Conservation (phyloP, 1,284 basidiomycete species). For the Fomitopsis palustris region DNA sequence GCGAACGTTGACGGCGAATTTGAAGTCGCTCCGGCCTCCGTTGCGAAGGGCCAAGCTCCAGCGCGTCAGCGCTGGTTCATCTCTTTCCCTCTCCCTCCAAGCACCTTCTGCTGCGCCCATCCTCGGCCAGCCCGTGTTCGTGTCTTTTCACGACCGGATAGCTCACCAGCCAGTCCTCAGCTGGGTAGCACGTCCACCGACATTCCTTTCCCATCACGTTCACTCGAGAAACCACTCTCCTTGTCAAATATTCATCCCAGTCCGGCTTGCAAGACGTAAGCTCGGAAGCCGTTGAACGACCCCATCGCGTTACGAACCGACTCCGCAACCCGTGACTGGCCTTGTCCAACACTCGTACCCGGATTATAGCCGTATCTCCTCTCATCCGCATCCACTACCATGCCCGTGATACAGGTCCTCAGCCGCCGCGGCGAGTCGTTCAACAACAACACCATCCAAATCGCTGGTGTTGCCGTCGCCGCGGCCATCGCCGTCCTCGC, state of each 20-base stretch:
- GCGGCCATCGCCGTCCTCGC: slow-evolving; percentile 44
- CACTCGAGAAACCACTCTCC: not conserved
- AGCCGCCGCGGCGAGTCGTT: slow-evolving; percentile 10
- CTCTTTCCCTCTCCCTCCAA: not conserved
- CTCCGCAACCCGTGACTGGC: not conserved
- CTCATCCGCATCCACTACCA: not conserved
- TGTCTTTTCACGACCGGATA: not conserved
- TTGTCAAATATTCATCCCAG: not conserved
- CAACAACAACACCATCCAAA: slow-evolving; percentile 4
- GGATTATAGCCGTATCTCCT: not conserved
- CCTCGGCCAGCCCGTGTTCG: not conserved
- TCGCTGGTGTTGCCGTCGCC: slow-evolving; percentile 34
- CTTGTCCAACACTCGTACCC: not conserved
- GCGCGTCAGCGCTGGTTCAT: not conserved
- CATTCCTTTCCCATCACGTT: slow-evolving; percentile 3
- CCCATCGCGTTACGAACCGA: not conserved
- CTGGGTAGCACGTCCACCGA: not conserved
- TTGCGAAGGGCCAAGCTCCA: not conserved
- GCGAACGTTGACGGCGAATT: not conserved
- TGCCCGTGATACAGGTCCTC: not conserved
- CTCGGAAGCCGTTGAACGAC: not conserved
- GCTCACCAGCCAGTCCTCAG: not conserved
- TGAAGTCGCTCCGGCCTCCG: not conserved
- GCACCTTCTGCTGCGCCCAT: not conserved
- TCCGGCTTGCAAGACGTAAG: not conserved